phyloP scores from a whole-genome alignment of 768 basidiomycete genomes.

The Epithele typhae region DNA sequence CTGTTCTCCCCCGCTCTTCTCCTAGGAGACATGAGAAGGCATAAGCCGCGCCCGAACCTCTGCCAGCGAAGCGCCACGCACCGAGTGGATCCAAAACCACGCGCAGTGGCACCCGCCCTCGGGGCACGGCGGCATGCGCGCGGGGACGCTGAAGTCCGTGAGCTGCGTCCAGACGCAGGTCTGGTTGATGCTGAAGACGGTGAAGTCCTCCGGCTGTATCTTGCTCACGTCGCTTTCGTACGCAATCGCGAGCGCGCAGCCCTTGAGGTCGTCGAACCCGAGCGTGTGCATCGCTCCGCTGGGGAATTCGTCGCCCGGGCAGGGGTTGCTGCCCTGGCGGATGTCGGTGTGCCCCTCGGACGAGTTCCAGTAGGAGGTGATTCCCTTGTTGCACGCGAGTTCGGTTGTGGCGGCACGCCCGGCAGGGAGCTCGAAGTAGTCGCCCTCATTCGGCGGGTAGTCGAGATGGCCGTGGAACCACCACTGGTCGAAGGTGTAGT shows the following conservation, averaged over 20 bases:
- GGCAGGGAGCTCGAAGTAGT: conserved; percentile 58
- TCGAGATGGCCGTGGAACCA: conserved; percentile 64
- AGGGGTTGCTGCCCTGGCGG: conserved; percentile 47
- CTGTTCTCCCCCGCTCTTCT: conserved; percentile 57
- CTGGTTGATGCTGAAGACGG: conserved; percentile 71
- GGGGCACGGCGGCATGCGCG: conserved; percentile 64
- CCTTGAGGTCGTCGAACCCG: conserved; percentile 48
- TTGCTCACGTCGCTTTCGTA: conserved; percentile 58
- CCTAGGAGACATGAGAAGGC: too few species aligned
- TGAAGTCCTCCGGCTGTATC: conserved; percentile 65
- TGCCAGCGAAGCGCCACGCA: conserved; percentile 20
- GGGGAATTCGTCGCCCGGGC: conserved; percentile 38
- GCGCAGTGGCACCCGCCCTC: conserved; percentile 64
- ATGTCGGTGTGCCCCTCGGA: conserved; percentile 48
- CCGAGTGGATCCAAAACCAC: conserved; percentile 71
- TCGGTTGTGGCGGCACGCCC: conserved; percentile 50
- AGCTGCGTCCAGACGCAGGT: conserved; percentile 70
- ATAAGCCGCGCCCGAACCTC: too few species aligned
- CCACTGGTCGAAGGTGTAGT: conserved; percentile 39
- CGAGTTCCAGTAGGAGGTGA: conserved; percentile 52
- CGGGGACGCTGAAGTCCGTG: conserved; percentile 67
- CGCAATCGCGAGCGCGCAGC: conserved; percentile 68
- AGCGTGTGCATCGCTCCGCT: conserved; percentile 51
- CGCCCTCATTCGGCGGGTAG: conserved; percentile 50
- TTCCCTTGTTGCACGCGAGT: conserved; percentile 56